These are phyloP conservation scores for Agrocybe chaxingu DNA, from an alignment of 768 basidiomycete genomes.

Conservation along the genomic window DNA sequence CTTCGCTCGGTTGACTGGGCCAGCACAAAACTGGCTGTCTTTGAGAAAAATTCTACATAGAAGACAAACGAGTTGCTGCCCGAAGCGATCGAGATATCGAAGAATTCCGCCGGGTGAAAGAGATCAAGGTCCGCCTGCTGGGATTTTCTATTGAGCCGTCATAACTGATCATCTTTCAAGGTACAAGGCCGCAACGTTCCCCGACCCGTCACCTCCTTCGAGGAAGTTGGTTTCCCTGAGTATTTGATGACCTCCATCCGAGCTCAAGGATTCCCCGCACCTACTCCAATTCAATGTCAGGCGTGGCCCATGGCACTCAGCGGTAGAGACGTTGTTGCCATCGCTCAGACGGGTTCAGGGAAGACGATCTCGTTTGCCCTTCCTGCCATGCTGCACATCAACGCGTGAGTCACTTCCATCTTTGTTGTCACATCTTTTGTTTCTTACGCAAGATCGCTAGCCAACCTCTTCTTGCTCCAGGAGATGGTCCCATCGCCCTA, in stretches of 20 bases:
- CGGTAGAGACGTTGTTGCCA: slow-evolving; percentile 92
- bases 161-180: slow-evolving; percentile 30
- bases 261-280: slow-evolving; percentile 87
- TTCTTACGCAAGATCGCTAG: slow-evolving; percentile 31
- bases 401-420: slow-evolving; percentile 65
- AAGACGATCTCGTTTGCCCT: slow-evolving; percentile 99
- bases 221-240: slow-evolving; percentile 94
- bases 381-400: slow-evolving; percentile 99
- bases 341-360: slow-evolving; percentile 97
- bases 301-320: slow-evolving; percentile 99
- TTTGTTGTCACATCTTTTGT: slow-evolving; percentile 10
- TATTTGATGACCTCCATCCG: slow-evolving; percentile 93
- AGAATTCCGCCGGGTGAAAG: slow-evolving; percentile 78
- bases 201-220: slow-evolving; percentile 86
- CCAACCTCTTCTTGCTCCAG: slow-evolving; percentile 88
- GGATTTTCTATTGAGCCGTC: slow-evolving; percentile 1
- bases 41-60: slow-evolving; percentile 98
- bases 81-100: slow-evolving; percentile 85
- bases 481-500: slow-evolving; percentile 96
- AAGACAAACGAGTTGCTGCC: slow-evolving; percentile 79
- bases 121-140: slow-evolving; percentile 68
- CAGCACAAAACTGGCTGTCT: slow-evolving; percentile 66
- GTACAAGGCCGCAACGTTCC: slow-evolving; percentile 88
- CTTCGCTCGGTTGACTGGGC: slow-evolving; percentile 87
- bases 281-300: slow-evolving; percentile 97